Evolutionary conservation across 805 yeast species (phyloP).

Genomic region (Candida nanaspora): DNA sequence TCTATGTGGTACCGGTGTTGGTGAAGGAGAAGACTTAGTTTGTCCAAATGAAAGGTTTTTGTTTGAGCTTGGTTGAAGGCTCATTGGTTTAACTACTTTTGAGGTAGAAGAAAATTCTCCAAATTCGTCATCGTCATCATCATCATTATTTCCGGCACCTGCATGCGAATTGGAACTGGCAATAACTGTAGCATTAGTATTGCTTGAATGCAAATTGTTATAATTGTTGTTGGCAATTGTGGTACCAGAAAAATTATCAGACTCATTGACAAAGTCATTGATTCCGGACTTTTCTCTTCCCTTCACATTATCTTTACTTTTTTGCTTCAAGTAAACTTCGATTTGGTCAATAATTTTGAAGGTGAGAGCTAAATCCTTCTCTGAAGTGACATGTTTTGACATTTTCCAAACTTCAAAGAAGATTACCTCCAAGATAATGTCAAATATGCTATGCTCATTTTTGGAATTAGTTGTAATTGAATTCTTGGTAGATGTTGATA

Average conservation of each 20-base stretch:
- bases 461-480: constrained; percentile 14
- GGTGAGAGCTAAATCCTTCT: constrained; percentile 14
- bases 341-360: constrained; percentile 12
- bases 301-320: constrained; percentile 9
- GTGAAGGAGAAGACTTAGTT: background rate
- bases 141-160: background rate
- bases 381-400: constrained; percentile 14
- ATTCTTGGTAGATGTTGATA: constrained; percentile 14
- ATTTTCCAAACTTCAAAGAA: constrained; percentile 30
- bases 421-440: constrained; percentile 22
- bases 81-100: constrained; percentile 1
- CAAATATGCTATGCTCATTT: constrained; percentile 18
- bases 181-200: background rate
- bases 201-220: background rate
- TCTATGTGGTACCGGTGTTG: background rate
- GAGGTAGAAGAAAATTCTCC: constrained; percentile 6
- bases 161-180: background rate
- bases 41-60: background rate
- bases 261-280: background rate
- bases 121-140: constrained; percentile 9
- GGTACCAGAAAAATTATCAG: background rate
- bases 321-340: constrained; percentile 12
- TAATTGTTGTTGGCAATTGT: background rate
- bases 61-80: background rate
- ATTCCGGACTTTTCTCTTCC: constrained; percentile 2